These are phyloP conservation scores for Dioscorea zingiberensis DNA, from an alignment of 106 monocot species.

Conservation along the genomic window DNA sequence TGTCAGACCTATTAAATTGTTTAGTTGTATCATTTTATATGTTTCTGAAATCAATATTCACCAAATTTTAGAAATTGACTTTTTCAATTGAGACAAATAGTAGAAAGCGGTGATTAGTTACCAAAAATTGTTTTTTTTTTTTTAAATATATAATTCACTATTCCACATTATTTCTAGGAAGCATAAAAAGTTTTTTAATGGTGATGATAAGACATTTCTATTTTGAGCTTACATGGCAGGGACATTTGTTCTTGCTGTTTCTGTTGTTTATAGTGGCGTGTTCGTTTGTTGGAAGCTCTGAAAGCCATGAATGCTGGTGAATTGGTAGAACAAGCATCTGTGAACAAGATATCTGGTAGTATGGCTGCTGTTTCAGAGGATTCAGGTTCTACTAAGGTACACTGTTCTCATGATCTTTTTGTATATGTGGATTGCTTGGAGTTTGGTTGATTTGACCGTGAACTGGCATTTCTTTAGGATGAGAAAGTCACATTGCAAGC, in stretches of 20 bases:
- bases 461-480: constrained; percentile 20
- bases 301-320: constrained; percentile 42
- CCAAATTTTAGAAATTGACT: too few relatives aligned
- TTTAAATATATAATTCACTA: too few relatives aligned
- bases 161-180: too few relatives aligned
- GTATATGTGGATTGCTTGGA: too few relatives aligned
- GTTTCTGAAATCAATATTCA: too few relatives aligned
- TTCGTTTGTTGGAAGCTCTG: constrained; percentile 69
- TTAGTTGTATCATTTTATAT: too few relatives aligned
- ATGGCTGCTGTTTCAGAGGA: constrained; percentile 13
- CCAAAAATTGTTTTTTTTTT: too few relatives aligned
- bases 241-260: neutral
- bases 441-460: too few relatives aligned
- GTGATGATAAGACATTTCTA: neutral
- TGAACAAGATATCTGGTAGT: constrained; percentile 17
- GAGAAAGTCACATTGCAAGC: constrained; percentile 17
- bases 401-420: neutral
- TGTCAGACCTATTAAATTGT: too few relatives aligned
- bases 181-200: too few relatives aligned
- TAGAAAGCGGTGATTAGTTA: too few relatives aligned
- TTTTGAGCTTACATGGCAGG: neutral
- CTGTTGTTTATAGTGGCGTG: constrained; percentile 58
- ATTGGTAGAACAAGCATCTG: constrained; percentile 13
- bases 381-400: constrained; percentile 28
- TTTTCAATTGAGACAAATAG: too few relatives aligned